Percentiles rank a stretch among this genome's conserved stretches.
Conservation (phyloP, 2,329 filamentous ascomycete species). For the Paecilomyces niveus region DNA sequence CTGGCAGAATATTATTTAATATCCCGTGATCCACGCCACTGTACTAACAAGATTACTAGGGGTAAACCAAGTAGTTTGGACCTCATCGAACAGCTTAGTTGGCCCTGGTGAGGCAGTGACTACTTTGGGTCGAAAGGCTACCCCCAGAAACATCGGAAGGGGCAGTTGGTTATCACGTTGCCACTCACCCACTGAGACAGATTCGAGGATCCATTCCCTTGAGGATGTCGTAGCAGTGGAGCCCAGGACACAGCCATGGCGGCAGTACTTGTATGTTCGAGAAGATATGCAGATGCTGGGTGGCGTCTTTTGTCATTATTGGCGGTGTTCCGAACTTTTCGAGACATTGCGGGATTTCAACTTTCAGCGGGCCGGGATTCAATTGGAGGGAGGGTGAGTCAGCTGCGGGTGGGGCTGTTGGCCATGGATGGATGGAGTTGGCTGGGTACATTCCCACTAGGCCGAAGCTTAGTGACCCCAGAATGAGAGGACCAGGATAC, state of each 20-base stretch:
- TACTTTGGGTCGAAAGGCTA: no score
- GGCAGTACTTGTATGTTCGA: no score
- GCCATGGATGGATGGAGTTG: slow-evolving; percentile 4
- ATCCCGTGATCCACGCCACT: no score
- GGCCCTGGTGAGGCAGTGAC: no score
- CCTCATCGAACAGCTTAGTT: no score
- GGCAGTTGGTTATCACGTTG: background rate
- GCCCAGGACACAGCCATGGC: background rate
- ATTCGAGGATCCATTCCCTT: background rate
- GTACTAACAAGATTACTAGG: no score
- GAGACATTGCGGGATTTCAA: no score
- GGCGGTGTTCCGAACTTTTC: background rate
- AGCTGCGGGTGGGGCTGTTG: background rate
- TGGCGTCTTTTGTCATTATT: background rate
- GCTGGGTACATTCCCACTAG: slow-evolving; percentile 17
- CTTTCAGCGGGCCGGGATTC: background rate
- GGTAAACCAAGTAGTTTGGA: no score
- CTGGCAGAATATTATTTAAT: no score
- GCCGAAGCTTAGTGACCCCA: slow-evolving; percentile 10
- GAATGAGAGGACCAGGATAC: background rate
- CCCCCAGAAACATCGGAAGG: background rate
- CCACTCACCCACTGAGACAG: background rate
- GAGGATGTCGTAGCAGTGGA: background rate
- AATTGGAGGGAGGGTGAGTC: background rate
- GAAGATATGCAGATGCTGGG: background rate